Evolutionary conservation across 2,329 filamentous ascomycete genomes (phyloP).

Genomic region (Coniochaeta hoffmannii): DNA sequence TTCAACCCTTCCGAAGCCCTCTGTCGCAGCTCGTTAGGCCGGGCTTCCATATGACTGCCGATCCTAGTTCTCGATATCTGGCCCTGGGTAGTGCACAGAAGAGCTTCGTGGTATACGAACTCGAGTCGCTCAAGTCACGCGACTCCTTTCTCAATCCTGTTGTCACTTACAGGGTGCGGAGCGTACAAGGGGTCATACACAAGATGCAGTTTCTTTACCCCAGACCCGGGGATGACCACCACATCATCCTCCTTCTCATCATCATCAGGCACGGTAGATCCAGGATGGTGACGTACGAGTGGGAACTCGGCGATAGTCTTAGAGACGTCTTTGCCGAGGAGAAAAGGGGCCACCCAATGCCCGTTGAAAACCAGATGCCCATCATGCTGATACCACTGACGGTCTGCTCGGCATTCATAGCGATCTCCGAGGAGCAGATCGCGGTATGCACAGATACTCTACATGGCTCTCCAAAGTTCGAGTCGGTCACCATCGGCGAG

Average conservation of each 20-base stretch:
- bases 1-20: conserved; percentile 52
- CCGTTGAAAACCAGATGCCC: conserved; percentile 50
- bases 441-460: conserved; percentile 48
- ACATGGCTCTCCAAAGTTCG: conserved; percentile 40
- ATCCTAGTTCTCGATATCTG: conserved; percentile 63
- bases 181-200: conserved; percentile 66
- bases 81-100: conserved; percentile 65
- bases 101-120: conserved; percentile 63
- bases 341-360: conserved; percentile 41
- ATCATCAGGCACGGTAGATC: conserved; percentile 40
- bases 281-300: conserved; percentile 52
- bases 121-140: conserved; percentile 47
- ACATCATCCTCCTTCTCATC: conserved; percentile 70
- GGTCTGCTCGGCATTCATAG: conserved; percentile 62
- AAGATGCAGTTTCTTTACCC: conserved; percentile 84
- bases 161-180: conserved; percentile 31
- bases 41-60: conserved; percentile 64
- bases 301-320: conserved; percentile 46
- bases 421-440: conserved; percentile 55
- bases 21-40: conserved; percentile 43
- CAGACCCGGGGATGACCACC: conserved; percentile 54
- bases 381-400: conserved; percentile 65
- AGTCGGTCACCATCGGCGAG: conserved; percentile 32
- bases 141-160: conserved; percentile 54
- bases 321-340: conserved; percentile 35